Evolutionary conservation across 2,329 filamentous ascomycete genomes (phyloP).

Genomic region (Aspergillus caelatus): DNA sequence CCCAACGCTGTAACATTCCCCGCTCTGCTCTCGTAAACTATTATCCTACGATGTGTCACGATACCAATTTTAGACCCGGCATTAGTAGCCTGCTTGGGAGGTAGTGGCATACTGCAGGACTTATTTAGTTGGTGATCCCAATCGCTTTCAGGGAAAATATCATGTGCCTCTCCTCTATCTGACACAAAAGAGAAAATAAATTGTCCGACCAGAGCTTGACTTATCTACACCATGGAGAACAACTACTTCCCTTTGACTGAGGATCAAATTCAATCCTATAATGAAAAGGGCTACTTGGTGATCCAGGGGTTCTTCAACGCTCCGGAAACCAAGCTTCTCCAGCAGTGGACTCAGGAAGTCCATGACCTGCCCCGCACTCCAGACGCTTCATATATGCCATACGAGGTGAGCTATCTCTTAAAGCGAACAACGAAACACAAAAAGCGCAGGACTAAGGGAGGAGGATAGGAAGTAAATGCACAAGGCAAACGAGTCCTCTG

Average conservation of each 20-base stretch:
- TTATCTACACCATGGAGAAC: slow-evolving; percentile 23
- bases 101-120: background rate
- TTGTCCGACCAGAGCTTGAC: background rate
- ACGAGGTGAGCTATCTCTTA: slow-evolving; percentile 25
- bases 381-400: slow-evolving; percentile 37
- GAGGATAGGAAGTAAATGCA: slow-evolving; percentile 31
- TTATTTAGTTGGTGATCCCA: slow-evolving; percentile 9
- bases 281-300: slow-evolving; percentile 34
- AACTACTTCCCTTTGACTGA: slow-evolving; percentile 20
- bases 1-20: slow-evolving; percentile 1
- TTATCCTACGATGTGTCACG: slow-evolving; percentile 1
- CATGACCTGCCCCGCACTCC: slow-evolving; percentile 36
- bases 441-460: background rate
- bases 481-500: slow-evolving; percentile 35
- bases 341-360: slow-evolving; percentile 39
- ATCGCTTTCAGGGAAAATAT: background rate
- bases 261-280: slow-evolving; percentile 29
- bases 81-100: background rate
- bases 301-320: slow-evolving; percentile 27
- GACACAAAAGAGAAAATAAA: background rate
- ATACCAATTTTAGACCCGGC: background rate
- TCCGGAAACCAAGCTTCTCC: slow-evolving; percentile 23
- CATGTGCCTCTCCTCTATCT: slow-evolving; percentile 1
- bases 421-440: background rate
- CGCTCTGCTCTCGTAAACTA: background rate